Evolutionary conservation across 257 asterid genomes (phyloP), one percentile per base, ranked within the genome.

Genomic region (Craterostigma plantagineum): DNA sequence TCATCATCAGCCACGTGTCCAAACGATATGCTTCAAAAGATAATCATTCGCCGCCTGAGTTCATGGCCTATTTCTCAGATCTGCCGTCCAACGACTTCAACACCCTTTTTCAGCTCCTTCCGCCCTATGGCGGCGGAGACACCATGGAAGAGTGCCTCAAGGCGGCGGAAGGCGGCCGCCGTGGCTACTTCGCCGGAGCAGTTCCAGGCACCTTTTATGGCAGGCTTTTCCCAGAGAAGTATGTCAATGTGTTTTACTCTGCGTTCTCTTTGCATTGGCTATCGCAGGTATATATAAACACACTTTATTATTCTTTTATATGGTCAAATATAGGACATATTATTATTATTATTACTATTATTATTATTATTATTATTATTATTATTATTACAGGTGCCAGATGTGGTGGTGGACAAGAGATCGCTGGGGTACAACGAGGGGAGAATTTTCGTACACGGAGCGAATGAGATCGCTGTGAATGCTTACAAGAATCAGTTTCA

Each of bases 191-290:
- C 16, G 97, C 81, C 13, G 93, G 93, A 45, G 99, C 91, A 15
- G 96, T 90, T 12, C 99, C 99, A 0, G 96, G 99, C 0, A 64
- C 94, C 0, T 90, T 90, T 33, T 77, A 83, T 63, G 81, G 94
- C 35, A 74, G 99, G 35, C 81, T 90, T 2, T 90, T 83, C 27
- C 92, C 94, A 36, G 64, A 86, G 0, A 79, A 52, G 41, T 75
- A 84, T 1, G 58, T 90, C 15, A 91, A 90, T 12, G 69, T 83
- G 40, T 79, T 83, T 51, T 83, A 90, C 43, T 90, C 96, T 0
- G 95, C 99, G 0, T 83, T 83, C 46, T 83, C 96, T 14, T 49
- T 90, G 71, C 99, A 90, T 66, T 90, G 99, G 99, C 90, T 90
- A 13, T 90, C 99, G 56, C 96, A 80, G 92, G 98, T 86, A 48